phyloP scores from a whole-genome alignment of 2,329 filamentous ascomycete species.

The Ophiostoma pallidulum region DNA sequence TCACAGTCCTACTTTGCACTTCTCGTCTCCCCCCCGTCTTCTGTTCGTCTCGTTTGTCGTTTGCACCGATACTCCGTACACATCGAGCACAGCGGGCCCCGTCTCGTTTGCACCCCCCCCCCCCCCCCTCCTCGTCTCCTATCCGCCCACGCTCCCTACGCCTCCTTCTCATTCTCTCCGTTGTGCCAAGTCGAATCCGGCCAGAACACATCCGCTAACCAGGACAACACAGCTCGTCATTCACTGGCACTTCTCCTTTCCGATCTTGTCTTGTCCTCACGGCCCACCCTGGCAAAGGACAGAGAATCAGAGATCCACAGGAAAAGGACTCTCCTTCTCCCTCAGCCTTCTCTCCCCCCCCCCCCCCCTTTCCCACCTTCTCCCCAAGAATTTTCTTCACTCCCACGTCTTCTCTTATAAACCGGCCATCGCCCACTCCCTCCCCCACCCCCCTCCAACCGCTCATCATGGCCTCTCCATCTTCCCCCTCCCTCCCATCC shows the following conservation, averaged over 20 bases:
- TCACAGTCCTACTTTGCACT: background rate
- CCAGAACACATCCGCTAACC: background rate
- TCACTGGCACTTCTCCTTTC: background rate
- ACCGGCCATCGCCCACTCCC: background rate
- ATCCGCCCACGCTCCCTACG: background rate
- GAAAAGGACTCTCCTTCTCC: conserved; percentile 5
- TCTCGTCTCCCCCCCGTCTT: background rate
- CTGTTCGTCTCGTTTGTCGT: background rate
- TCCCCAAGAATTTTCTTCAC: too few relatives aligned
- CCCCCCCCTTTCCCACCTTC: too few relatives aligned
- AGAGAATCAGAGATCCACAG: background rate
- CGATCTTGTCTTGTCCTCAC: background rate
- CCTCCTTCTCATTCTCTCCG: background rate
- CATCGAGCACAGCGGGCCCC: background rate
- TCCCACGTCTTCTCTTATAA: background rate
- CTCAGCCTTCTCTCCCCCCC: conserved; percentile 5
- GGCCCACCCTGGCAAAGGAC: background rate
- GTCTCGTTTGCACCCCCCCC: background rate
- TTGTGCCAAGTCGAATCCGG: background rate
- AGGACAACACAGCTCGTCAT: background rate
- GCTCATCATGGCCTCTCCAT: conserved; percentile 14
- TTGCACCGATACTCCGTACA: too few relatives aligned
- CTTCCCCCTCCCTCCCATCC: conserved; percentile 21
- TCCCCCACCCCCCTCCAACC: background rate
- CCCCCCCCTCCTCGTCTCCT: background rate